Conservation (phyloP, 306 rosid species). For the Vachellia collinsii region DNA sequence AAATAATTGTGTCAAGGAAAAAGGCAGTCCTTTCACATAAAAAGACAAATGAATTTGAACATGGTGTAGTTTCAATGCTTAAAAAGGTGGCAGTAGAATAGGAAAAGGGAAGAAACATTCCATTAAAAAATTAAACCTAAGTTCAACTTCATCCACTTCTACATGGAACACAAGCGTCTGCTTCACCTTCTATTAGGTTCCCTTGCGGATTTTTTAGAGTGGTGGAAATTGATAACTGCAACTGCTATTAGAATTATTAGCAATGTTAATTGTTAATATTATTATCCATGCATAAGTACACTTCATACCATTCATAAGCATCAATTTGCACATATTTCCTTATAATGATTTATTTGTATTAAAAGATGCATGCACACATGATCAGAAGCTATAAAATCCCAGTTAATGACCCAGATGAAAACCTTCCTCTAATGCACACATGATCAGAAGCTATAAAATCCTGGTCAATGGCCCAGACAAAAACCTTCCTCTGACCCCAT, state of each 20-base stretch:
- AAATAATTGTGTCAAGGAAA: conserved; percentile 23
- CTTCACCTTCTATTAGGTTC: background rate
- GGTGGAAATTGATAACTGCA: background rate
- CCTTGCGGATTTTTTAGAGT: background rate
- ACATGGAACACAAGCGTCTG: background rate
- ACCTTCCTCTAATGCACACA: background rate
- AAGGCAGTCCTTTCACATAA: conserved; percentile 1
- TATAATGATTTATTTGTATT: background rate
- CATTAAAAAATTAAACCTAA: background rate
- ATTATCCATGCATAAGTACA: background rate
- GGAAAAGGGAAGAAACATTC: conserved; percentile 10
- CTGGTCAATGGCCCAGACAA: background rate
- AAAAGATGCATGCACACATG: background rate
- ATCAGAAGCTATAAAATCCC: background rate
- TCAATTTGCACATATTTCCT: background rate
- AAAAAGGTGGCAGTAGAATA: background rate
- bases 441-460: background rate
- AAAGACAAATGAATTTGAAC: background rate
- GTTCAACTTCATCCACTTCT: background rate
- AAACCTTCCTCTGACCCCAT: background rate
- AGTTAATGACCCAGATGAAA: background rate
- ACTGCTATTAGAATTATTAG: background rate
- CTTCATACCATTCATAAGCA: background rate
- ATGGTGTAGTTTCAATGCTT: background rate
- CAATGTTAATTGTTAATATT: background rate